Conservation (phyloP, 176 grass and related monocot genomes). For the Juncus inflexus region DNA sequence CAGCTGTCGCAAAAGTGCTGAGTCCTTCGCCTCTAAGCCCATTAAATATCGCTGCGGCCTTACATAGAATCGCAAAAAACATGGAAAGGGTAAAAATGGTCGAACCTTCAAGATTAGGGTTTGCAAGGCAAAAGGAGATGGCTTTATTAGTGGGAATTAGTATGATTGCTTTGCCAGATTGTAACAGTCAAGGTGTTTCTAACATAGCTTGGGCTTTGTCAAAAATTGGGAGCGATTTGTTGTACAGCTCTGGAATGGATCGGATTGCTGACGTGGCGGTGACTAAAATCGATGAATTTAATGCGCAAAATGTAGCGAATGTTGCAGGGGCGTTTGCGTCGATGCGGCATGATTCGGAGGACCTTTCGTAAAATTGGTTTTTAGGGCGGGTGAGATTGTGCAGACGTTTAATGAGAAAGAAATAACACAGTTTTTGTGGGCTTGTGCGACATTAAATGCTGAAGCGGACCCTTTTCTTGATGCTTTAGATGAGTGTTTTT, state of each 20-base stretch:
- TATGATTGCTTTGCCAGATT: conserved; percentile 69
- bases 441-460: conserved; percentile 75
- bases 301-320: conserved; percentile 85
- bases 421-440: conserved; percentile 83
- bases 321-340: conserved; percentile 69
- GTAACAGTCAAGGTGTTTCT: conserved; percentile 70
- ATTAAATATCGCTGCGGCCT: conserved; percentile 80
- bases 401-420: conserved; percentile 70
- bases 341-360: conserved; percentile 74
- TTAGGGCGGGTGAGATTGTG: conserved; percentile 48
- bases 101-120: conserved; percentile 53
- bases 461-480: conserved; percentile 43
- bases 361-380: conserved; percentile 47
- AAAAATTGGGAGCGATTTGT: conserved; percentile 76
- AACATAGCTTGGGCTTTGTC: conserved; percentile 96
- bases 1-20: conserved; percentile 58
- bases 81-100: conserved; percentile 79
- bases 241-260: conserved; percentile 84
- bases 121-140: conserved; percentile 83
- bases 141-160: conserved; percentile 84
- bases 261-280: conserved; percentile 65
- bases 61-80: conserved; percentile 95
- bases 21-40: conserved; percentile 78
- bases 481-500: conserved; percentile 49
- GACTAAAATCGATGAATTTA: conserved; percentile 64